phyloP scores from a whole-genome alignment of 129 eudicot genomes.

The Kitagawia praeruptora region DNA sequence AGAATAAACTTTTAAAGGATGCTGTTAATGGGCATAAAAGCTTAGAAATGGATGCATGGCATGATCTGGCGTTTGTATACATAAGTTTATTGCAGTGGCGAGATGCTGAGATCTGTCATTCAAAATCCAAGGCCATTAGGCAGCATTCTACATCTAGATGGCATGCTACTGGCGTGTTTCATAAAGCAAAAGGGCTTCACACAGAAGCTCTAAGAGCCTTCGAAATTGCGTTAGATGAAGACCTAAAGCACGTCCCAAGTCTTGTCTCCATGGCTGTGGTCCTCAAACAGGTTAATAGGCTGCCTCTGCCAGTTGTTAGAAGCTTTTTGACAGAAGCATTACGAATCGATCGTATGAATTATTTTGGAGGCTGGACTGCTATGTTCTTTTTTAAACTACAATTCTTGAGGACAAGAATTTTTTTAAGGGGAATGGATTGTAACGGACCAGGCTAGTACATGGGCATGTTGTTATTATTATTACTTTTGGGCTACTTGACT shows the following conservation, averaged over 20 bases:
- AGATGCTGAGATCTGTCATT: conserved; percentile 72
- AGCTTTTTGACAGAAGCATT: conserved; percentile 77
- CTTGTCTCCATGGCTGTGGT: conserved; percentile 59
- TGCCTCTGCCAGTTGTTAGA: conserved; percentile 34
- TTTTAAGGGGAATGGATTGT: too few species aligned
- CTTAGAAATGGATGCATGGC: conserved; percentile 79
- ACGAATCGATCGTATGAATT: conserved; percentile 58
- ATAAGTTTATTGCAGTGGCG: conserved; percentile 59
- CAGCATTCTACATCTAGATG: conserved; percentile 62
- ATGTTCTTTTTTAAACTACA: too few species aligned
- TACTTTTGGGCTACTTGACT: too few species aligned
- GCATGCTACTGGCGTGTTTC: conserved; percentile 60
- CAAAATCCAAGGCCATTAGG: conserved; percentile 51
- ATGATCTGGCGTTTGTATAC: conserved; percentile 70
- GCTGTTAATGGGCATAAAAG: conserved; percentile 22
- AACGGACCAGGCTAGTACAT: too few species aligned
- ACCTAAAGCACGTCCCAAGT: conserved; percentile 65
- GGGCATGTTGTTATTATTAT: too few species aligned
- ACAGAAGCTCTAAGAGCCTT: conserved; percentile 71
- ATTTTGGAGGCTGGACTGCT: conserved; percentile 7
- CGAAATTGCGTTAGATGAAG: conserved; percentile 38
- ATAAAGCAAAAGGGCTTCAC: conserved; percentile 65
- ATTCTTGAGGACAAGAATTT: too few species aligned
- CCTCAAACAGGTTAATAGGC: conserved; percentile 40
- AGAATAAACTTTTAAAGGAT: conserved; percentile 39